A percentile compares a stretch with the other conserved stretches of the same genome.
Conservation (phyloP, 331 rosid species). For the Dryas integrifolia region DNA sequence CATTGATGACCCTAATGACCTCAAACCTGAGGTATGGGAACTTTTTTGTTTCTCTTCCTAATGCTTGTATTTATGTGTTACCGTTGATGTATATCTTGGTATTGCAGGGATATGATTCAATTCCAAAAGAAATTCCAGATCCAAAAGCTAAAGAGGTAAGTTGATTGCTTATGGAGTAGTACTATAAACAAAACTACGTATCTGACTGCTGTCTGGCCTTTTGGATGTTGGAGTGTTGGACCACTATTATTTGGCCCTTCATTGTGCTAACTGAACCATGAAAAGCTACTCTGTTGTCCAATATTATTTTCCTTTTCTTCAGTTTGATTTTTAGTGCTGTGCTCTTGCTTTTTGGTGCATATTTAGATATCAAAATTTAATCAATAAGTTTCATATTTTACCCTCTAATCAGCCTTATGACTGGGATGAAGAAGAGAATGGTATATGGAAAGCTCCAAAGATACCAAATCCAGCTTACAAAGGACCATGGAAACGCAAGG, state of each 20-base stretch:
- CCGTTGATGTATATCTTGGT: slow-evolving; percentile 28
- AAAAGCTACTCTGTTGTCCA: background rate
- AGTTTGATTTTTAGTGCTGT: slow-evolving; percentile 15
- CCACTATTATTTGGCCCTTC: background rate
- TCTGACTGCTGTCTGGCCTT: background rate
- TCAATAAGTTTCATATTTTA: slow-evolving; percentile 17
- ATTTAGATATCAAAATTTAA: background rate
- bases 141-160: slow-evolving; percentile 74
- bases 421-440: slow-evolving; percentile 82
- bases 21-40: slow-evolving; percentile 62
- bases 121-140: slow-evolving; percentile 70
- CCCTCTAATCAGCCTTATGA: slow-evolving; percentile 50
- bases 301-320: background rate
- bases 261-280: background rate
- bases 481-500: slow-evolving; percentile 85
- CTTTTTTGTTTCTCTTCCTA: background rate
- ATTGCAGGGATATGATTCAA: slow-evolving; percentile 77
- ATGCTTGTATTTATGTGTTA: slow-evolving; percentile 2
- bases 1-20: slow-evolving; percentile 55
- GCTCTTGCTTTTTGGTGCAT: slow-evolving; percentile 17
- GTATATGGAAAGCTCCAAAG: slow-evolving; percentile 69
- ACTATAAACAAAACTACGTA: slow-evolving; percentile 6
- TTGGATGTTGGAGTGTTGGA: slow-evolving; percentile 1
- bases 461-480: slow-evolving; percentile 77
- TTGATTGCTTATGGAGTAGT: slow-evolving; percentile 13